These are phyloP conservation scores for Fusarium nisikadoi DNA, from an alignment of 2,329 filamentous ascomycete species.

Conservation along the genomic window DNA sequence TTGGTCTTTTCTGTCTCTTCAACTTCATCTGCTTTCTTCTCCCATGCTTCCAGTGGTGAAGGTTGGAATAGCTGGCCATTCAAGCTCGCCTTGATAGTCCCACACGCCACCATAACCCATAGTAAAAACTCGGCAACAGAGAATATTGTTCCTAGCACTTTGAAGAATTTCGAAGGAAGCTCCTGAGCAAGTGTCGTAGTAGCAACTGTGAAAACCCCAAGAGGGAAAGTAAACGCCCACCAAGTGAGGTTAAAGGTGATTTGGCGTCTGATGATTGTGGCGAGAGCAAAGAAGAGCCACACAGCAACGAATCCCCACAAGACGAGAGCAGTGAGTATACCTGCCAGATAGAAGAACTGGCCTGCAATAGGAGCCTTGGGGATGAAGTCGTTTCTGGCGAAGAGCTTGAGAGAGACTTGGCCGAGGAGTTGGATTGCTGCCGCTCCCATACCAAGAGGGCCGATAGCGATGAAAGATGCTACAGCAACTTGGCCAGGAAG, in stretches of 20 bases:
- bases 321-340: slow-evolving; percentile 51
- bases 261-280: slow-evolving; percentile 42
- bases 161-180: slow-evolving; percentile 48
- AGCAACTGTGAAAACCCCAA: slow-evolving; percentile 49
- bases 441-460: slow-evolving; percentile 70
- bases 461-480: slow-evolving; percentile 70
- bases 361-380: slow-evolving; percentile 59
- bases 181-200: slow-evolving; percentile 47
- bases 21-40: not conserved
- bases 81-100: slow-evolving; percentile 13
- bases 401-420: slow-evolving; percentile 49
- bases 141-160: slow-evolving; percentile 42
- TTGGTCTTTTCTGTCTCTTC: not conserved
- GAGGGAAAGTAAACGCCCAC: slow-evolving; percentile 54
- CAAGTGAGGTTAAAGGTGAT: slow-evolving; percentile 53
- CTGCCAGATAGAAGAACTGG: slow-evolving; percentile 64
- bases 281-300: slow-evolving; percentile 50
- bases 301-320: slow-evolving; percentile 50
- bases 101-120: slow-evolving; percentile 31
- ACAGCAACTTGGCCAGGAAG: slow-evolving; percentile 70
- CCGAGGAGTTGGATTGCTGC: slow-evolving; percentile 61
- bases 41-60: not conserved
- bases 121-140: slow-evolving; percentile 31
- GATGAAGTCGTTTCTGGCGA: slow-evolving; percentile 46
- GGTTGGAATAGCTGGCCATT: slow-evolving; percentile 23